A percentile compares a stretch with the other conserved stretches of the same genome.
Evolutionary conservation across 495 filamentous ascomycete species (phyloP).

Genomic region (Penicillium robsamsonii): DNA sequence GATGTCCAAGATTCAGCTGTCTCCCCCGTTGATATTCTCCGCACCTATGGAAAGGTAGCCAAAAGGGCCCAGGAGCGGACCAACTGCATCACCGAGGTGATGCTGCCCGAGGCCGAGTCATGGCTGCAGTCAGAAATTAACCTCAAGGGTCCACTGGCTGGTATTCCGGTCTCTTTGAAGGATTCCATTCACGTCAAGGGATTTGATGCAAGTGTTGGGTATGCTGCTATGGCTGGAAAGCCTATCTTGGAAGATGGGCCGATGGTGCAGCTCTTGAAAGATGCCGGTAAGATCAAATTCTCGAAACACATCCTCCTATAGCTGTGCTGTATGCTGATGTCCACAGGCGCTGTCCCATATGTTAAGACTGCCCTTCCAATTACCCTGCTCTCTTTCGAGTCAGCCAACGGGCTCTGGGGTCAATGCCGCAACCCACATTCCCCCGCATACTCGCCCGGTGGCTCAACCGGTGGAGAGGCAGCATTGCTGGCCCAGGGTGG

Average conservation of each 20-base stretch:
- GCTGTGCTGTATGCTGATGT: not conserved
- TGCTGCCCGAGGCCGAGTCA: constrained; percentile 75
- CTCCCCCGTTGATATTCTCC: constrained; percentile 71
- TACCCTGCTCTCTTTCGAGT: constrained; percentile 89
- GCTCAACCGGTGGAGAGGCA: constrained; percentile 85
- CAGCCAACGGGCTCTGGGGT: constrained; percentile 87
- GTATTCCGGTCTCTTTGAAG: constrained; percentile 86
- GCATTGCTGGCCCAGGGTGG: constrained; percentile 83
- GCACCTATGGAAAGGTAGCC: constrained; percentile 86
- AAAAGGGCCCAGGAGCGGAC: constrained; percentile 81
- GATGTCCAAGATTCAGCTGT: constrained; percentile 69
- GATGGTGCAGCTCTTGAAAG: constrained; percentile 75
- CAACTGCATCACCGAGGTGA: constrained; percentile 88
- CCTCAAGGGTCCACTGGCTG: constrained; percentile 78
- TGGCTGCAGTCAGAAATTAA: constrained; percentile 73
- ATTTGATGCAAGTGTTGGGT: constrained; percentile 85
- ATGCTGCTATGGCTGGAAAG: constrained; percentile 68
- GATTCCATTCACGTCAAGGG: constrained; percentile 83
- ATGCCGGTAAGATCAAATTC: constrained; percentile 57
- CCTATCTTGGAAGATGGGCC: constrained; percentile 64
- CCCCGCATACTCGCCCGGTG: constrained; percentile 79
- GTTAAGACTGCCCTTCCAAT: constrained; percentile 95
- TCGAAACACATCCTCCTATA: not conserved
- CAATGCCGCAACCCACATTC: constrained; percentile 82
- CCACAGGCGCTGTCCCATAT: constrained; percentile 80